Conservation (phyloP, 192 early-diverging fungal species). For the Coemansia sp. region DNA sequence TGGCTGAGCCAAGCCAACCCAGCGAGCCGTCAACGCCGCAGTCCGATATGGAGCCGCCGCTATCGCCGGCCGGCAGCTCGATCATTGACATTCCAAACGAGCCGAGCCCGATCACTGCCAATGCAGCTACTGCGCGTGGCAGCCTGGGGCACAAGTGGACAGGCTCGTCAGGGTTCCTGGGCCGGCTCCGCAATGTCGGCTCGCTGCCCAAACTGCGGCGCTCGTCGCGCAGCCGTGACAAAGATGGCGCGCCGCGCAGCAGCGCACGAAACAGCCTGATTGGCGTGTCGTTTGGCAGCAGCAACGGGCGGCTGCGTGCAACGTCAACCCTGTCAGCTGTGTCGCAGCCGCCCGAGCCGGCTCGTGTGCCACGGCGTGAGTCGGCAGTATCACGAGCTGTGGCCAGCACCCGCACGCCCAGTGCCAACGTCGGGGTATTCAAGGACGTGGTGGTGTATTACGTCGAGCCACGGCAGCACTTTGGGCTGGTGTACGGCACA, state of each 20-base stretch:
- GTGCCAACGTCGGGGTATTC: constrained; percentile 26
- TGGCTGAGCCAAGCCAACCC: constrained; percentile 8
- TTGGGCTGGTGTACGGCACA: constrained; percentile 67
- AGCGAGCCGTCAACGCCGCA: constrained; percentile 12
- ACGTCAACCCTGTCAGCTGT: constrained; percentile 23
- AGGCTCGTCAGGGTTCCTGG: constrained; percentile 30
- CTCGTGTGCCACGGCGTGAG: neutral
- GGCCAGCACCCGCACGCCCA: constrained; percentile 12
- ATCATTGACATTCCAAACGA: constrained; percentile 7
- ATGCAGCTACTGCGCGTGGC: neutral
- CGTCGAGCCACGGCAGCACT: constrained; percentile 79
- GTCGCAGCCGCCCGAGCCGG: constrained; percentile 6
- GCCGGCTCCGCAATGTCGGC: constrained; percentile 42
- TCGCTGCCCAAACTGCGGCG: constrained; percentile 37
- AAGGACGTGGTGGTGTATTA: constrained; percentile 61
- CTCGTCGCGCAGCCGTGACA: constrained; percentile 19
- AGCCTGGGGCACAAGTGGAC: constrained; percentile 31
- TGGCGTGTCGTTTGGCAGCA: constrained; percentile 7
- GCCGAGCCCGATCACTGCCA: neutral
- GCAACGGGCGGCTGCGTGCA: constrained; percentile 22
- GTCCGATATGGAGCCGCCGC: neutral
- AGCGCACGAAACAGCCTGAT: constrained; percentile 28
- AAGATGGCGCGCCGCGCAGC: constrained; percentile 4
- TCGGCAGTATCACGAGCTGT: neutral
- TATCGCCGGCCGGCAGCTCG: neutral